Evolutionary conservation across 441 rosid genomes (phyloP).

Genomic region (Gossypium schwendimanii): DNA sequence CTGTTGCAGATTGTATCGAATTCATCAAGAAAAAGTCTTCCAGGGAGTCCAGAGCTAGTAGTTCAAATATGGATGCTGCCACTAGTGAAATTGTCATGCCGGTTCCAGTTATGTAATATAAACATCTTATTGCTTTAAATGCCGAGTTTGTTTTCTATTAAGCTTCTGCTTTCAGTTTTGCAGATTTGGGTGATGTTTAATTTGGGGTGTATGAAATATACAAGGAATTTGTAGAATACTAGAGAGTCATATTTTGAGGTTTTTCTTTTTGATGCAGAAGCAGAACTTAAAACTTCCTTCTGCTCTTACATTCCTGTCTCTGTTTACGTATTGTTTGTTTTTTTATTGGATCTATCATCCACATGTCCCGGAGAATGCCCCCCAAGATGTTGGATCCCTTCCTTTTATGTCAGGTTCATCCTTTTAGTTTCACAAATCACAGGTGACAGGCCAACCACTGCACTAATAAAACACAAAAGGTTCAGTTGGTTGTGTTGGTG

Average conservation of each 20-base stretch:
- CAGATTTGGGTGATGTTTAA: neutral
- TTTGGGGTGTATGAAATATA: neutral
- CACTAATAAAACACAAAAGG: neutral
- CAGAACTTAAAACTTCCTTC: neutral
- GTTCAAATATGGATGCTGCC: constrained; percentile 18
- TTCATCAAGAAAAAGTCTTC: constrained; percentile 56
- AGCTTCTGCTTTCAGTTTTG: constrained; percentile 6
- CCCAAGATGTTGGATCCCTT: neutral
- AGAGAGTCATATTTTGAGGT: neutral
- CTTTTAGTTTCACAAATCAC: neutral
- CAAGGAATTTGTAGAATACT: neutral
- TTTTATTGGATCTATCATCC: neutral
- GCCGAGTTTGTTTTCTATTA: neutral
- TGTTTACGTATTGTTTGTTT: neutral
- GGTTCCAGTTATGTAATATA: constrained; percentile 25
- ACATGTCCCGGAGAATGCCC: neutral
- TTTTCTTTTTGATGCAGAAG: neutral
- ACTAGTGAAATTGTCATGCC: constrained; percentile 25
- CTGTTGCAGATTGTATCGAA: constrained; percentile 74
- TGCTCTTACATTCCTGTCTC: neutral
- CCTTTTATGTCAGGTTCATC: neutral
- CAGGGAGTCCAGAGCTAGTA: constrained; percentile 11
- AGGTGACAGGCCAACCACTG: neutral
- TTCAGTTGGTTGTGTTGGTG: neutral
- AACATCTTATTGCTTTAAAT: neutral